Percentiles rank a stretch among this genome's conserved stretches.
Evolutionary conservation across 208 protist genomes (phyloP).

Genomic region (Eutreptiella sp.): DNA sequence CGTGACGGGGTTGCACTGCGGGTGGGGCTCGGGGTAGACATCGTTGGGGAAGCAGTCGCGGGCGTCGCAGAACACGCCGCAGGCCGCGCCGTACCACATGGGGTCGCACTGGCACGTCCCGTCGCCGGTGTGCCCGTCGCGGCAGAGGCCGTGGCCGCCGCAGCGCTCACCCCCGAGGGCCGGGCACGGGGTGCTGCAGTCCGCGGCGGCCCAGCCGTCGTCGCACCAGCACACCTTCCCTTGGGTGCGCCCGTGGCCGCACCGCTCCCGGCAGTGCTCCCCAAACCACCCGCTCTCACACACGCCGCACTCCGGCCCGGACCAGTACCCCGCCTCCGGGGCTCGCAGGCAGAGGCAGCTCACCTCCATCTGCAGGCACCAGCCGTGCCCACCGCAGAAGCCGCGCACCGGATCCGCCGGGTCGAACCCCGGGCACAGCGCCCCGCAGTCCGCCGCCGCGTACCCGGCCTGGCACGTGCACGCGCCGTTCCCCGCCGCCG

Average conservation of each 20-base stretch:
- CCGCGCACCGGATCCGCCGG: not conserved
- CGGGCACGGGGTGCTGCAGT: slow-evolving; percentile 4
- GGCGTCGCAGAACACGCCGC: slow-evolving; percentile 6
- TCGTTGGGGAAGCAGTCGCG: not conserved
- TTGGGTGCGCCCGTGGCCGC: slow-evolving; percentile 7
- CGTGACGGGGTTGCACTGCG: slow-evolving; percentile 22
- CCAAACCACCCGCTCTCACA: slow-evolving; percentile 7
- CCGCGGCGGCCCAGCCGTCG: not conserved
- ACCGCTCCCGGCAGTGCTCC: not conserved
- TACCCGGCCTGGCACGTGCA: not conserved
- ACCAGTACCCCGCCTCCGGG: too few relatives aligned
- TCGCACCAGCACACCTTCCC: slow-evolving; percentile 14
- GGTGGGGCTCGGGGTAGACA: not conserved
- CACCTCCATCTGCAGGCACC: too few relatives aligned
- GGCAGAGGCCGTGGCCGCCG: slow-evolving; percentile 1
- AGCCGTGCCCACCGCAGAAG: not conserved
- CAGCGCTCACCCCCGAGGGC: not conserved
- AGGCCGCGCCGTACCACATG: slow-evolving; percentile 5
- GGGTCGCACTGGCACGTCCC: slow-evolving; percentile 14
- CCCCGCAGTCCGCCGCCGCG: not conserved
- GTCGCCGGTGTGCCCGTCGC: not conserved
- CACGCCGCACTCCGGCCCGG: slow-evolving; percentile 20
- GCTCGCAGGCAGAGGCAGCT: too few relatives aligned
- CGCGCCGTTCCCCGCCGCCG: not conserved
- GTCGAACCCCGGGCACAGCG: slow-evolving; percentile 1